These are phyloP conservation scores for Epichloe uncinata DNA, from an alignment of 2,329 filamentous ascomycete species.

Conservation along the genomic window DNA sequence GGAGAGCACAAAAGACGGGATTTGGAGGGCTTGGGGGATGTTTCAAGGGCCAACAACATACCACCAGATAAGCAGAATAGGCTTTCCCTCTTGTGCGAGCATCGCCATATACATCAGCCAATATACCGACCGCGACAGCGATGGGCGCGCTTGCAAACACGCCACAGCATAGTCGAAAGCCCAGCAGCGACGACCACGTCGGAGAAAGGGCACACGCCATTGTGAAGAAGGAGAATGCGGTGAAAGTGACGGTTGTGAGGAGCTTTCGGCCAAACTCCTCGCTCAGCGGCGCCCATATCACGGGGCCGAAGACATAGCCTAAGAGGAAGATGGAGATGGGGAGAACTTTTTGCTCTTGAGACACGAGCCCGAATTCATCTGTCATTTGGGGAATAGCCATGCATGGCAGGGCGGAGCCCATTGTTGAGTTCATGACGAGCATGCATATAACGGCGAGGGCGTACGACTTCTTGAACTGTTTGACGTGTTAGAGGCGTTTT, in stretches of 20 bases:
- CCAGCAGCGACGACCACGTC: conserved; percentile 36
- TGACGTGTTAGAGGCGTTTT: neutral
- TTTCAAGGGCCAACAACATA: conserved; percentile 11
- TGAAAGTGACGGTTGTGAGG: conserved; percentile 31
- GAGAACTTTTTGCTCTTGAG: conserved; percentile 32
- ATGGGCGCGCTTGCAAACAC: conserved; percentile 45
- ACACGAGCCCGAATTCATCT: conserved; percentile 41
- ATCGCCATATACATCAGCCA: conserved; percentile 52
- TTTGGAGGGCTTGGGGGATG: no score
- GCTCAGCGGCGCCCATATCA: conserved; percentile 51
- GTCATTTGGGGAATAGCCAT: conserved; percentile 47
- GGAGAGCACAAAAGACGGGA: no score
- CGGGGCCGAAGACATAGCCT: conserved; percentile 47
- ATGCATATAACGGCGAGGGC: conserved; percentile 43
- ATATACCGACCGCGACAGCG: conserved; percentile 47
- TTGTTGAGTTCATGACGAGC: conserved; percentile 53
- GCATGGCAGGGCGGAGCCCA: conserved; percentile 50
- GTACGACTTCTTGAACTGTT: conserved; percentile 38
- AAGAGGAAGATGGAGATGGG: conserved; percentile 51
- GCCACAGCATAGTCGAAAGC: conserved; percentile 41
- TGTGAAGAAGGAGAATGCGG: conserved; percentile 35
- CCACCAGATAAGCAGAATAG: conserved; percentile 40
- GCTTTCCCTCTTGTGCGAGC: conserved; percentile 4
- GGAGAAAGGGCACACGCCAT: conserved; percentile 43
- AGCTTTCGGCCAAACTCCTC: conserved; percentile 48